Percentiles rank a stretch among this genome's conserved stretches.
Conservation (phyloP, 2,329 filamentous ascomycete genomes). For the Dactylellina leptospora region DNA sequence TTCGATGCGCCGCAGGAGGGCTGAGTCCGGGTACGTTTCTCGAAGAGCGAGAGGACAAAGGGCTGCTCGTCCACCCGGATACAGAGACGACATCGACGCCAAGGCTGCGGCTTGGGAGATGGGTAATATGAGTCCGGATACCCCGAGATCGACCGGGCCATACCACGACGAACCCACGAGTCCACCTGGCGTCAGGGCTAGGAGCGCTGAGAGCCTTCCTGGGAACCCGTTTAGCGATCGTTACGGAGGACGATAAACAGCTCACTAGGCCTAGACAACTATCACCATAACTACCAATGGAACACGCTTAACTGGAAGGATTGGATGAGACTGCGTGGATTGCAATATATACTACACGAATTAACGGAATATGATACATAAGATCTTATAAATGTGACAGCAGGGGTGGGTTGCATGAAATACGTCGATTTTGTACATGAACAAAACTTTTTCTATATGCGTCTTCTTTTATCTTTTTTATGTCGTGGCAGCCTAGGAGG, state of each 20-base stretch:
- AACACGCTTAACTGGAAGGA: too few relatives aligned
- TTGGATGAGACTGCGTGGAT: too few relatives aligned
- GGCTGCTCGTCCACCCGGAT: conserved; percentile 24
- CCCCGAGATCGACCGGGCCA: conserved; percentile 22
- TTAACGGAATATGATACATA: too few relatives aligned
- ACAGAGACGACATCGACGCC: conserved; percentile 39
- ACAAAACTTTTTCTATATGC: neutral
- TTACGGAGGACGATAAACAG: conserved; percentile 21
- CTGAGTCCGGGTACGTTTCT: conserved; percentile 31
- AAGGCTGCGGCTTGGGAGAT: conserved; percentile 52
- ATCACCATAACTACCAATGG: too few relatives aligned
- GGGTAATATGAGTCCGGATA: conserved; percentile 46
- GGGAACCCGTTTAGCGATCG: conserved; percentile 45
- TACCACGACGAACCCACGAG: conserved; percentile 49
- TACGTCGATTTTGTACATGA: conserved; percentile 25
- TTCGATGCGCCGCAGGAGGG: conserved; percentile 42
- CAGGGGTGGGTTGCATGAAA: too few relatives aligned
- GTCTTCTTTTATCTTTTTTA: too few relatives aligned
- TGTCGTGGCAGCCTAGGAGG: neutral
- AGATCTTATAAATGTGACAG: too few relatives aligned
- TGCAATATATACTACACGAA: too few relatives aligned
- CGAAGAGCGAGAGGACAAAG: conserved; percentile 20
- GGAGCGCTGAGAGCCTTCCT: conserved; percentile 29
- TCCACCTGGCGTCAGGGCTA: conserved; percentile 33
- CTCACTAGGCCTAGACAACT: too few relatives aligned